Conservation (phyloP, 1,284 basidiomycete genomes). For the Cryptococcus sp. region DNA sequence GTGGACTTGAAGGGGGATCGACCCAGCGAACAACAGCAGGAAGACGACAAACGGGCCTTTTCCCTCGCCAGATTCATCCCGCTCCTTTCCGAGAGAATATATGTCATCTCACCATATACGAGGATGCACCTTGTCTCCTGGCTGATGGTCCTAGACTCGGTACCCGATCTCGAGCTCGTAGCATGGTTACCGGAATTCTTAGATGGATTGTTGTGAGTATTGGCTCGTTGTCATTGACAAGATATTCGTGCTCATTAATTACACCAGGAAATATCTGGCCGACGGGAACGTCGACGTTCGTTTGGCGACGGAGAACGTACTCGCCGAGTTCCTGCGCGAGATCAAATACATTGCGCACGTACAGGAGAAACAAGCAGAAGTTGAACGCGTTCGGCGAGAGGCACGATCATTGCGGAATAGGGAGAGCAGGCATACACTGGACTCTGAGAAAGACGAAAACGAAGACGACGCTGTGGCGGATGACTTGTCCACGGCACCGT, state of each 20-base stretch:
- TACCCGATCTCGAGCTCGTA: slow-evolving; percentile 93
- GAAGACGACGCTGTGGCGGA: slow-evolving; percentile 34
- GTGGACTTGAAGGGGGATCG: slow-evolving; percentile 30
- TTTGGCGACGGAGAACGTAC: slow-evolving; percentile 83
- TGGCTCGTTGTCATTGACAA: not conserved
- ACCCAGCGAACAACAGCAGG: slow-evolving; percentile 56
- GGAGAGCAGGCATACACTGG: slow-evolving; percentile 53
- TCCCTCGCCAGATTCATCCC: slow-evolving; percentile 94
- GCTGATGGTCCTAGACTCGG: slow-evolving; percentile 94
- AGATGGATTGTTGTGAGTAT: slow-evolving; percentile 82
- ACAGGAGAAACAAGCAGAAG: slow-evolving; percentile 56
- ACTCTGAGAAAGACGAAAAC: slow-evolving; percentile 49
- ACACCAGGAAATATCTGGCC: slow-evolving; percentile 81
- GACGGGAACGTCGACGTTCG: slow-evolving; percentile 94
- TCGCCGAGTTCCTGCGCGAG: slow-evolving; percentile 91
- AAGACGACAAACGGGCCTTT: slow-evolving; percentile 64
- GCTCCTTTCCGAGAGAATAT: slow-evolving; percentile 86
- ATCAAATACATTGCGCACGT: slow-evolving; percentile 81
- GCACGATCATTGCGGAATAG: slow-evolving; percentile 20
- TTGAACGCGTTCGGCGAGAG: slow-evolving; percentile 23
- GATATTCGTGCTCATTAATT: too few species aligned
- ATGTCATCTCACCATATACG: slow-evolving; percentile 93
- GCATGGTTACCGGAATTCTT: slow-evolving; percentile 92
- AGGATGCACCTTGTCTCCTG: slow-evolving; percentile 94
- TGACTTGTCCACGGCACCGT: slow-evolving; percentile 12